Percentiles rank a stretch among this genome's conserved stretches.
phyloP scores from a whole-genome alignment of 257 asterid genomes.

The Eucommia ulmoides region DNA sequence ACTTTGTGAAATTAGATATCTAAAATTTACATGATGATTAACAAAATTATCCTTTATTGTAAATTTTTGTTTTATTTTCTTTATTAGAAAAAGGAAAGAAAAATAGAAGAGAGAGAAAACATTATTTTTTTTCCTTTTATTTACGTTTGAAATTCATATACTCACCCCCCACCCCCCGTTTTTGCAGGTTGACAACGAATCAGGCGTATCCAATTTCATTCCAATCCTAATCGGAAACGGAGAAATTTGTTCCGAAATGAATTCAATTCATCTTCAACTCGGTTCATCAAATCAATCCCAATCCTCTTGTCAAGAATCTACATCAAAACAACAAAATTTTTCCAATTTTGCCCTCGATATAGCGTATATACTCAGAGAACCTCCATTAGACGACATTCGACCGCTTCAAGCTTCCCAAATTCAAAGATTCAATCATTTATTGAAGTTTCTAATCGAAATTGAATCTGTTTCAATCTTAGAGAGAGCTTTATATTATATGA shows the following conservation, averaged over 20 bases:
- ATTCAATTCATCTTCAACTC: conserved; percentile 34
- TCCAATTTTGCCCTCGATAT: conserved; percentile 59
- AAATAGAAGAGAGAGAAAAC: neutral
- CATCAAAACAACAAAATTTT: conserved; percentile 29
- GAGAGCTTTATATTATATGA: conserved; percentile 32
- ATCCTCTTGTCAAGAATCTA: conserved; percentile 31
- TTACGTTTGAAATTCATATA: neutral
- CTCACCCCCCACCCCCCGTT: neutral
- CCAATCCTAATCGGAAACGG: conserved; percentile 72
- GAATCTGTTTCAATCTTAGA: conserved; percentile 43
- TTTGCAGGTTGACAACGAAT: conserved; percentile 87
- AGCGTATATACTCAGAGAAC: conserved; percentile 68
- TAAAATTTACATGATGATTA: neutral
- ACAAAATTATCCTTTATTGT: neutral
- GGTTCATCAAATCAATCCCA: conserved; percentile 17
- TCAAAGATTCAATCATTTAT: conserved; percentile 38
- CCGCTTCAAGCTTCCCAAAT: conserved; percentile 24
- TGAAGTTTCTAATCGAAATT: conserved; percentile 38
- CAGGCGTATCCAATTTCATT: conserved; percentile 86
- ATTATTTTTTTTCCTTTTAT: neutral
- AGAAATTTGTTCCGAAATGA: conserved; percentile 74
- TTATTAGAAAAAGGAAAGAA: neutral
- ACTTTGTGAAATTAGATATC: neutral
- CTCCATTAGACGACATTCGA: conserved; percentile 21
- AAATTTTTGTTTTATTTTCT: neutral